Percentiles rank a stretch among this genome's conserved stretches.
Evolutionary conservation across 2,329 filamentous ascomycete genomes (phyloP).

Genomic region (Pseudogymnoascus sp.): DNA sequence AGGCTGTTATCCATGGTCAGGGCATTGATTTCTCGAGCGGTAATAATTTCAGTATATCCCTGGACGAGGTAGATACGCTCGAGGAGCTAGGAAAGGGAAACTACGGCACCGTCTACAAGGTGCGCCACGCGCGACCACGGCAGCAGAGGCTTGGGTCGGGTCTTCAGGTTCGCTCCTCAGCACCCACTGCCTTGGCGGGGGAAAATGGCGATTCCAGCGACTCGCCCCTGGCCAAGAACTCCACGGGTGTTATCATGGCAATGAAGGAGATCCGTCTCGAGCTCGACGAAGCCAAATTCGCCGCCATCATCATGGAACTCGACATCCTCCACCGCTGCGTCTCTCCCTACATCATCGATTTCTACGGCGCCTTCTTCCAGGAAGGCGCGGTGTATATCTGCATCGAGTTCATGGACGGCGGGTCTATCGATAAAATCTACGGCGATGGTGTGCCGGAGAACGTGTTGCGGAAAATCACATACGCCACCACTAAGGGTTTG

Average conservation of each 20-base stretch:
- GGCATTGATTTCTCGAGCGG: slow-evolving; percentile 91
- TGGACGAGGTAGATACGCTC: slow-evolving; percentile 89
- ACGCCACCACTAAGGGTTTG: slow-evolving; percentile 81
- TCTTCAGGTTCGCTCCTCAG: slow-evolving; percentile 36
- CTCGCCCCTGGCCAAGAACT: slow-evolving; percentile 26
- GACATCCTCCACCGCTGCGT: slow-evolving; percentile 92
- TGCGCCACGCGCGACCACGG: slow-evolving; percentile 66
- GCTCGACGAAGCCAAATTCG: slow-evolving; percentile 92
- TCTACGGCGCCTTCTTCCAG: slow-evolving; percentile 98
- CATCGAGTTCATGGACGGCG: slow-evolving; percentile 98
- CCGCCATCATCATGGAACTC: slow-evolving; percentile 93
- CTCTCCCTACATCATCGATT: slow-evolving; percentile 95
- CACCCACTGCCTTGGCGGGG: slow-evolving; percentile 22
- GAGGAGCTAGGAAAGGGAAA: slow-evolving; percentile 96
- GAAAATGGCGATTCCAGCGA: neutral
- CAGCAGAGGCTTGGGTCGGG: slow-evolving; percentile 51
- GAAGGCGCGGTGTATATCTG: slow-evolving; percentile 98
- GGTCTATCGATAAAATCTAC: slow-evolving; percentile 95
- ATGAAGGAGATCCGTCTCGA: slow-evolving; percentile 99
- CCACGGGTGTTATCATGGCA: slow-evolving; percentile 79
- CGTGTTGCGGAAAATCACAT: slow-evolving; percentile 81
- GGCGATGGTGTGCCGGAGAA: slow-evolving; percentile 80
- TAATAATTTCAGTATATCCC: slow-evolving; percentile 81
- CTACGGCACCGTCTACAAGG: slow-evolving; percentile 96
- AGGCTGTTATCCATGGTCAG: slow-evolving; percentile 77